Base-by-base conservation (phyloP, 495 filamentous ascomycete genomes). In the Neurospora pannonica region DNA sequence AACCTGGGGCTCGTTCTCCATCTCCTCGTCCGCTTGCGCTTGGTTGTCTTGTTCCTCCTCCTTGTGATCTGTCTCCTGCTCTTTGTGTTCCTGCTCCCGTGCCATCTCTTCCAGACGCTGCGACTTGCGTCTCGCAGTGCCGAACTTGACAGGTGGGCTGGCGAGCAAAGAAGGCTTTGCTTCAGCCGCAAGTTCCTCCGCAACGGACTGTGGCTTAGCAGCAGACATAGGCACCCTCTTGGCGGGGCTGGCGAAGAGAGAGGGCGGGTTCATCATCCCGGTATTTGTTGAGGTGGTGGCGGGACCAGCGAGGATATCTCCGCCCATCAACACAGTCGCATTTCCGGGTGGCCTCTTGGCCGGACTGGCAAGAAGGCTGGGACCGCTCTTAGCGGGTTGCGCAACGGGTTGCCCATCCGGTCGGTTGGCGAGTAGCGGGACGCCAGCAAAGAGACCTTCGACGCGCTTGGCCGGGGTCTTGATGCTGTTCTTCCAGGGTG, bases 401-500 rank as follows among this genome's bases (percentile, higher is more conserved):
- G 28, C 13, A 9, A 67, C 54, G 11, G 72, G 8, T 46, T 80
- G 76, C 11, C 54, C 74, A 34, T 74, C 72, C 54, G 4, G 28
- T n/a, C 38, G 72, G 39, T 1, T 19, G 2, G 38, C 62, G 36
- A 19, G 70, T 4, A 67, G 54, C 17, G 54, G 54, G 7, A 67
- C 54, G 15, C 54, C 67, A 37, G 21, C 17, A 39, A 81, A 67
- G 0, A 80, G 40, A 0, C 80, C 80, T 34, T 81, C 80, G 31
- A 81, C 76, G 5, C 80, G 87, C 80, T 78, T 88, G 38, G 83
- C 86, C 71, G 83, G 85, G 19, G 83, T 83, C 67, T 81, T 85
- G 76, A 89, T 81, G 9, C 77, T 75, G 43, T 87, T 83, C 76
- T 88, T 88, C 73, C 81, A 86, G 4, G 87, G 85, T 6, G 85